phyloP scores from a whole-genome alignment of 805 yeast genomes.

The Saturnispora ahearnii region DNA sequence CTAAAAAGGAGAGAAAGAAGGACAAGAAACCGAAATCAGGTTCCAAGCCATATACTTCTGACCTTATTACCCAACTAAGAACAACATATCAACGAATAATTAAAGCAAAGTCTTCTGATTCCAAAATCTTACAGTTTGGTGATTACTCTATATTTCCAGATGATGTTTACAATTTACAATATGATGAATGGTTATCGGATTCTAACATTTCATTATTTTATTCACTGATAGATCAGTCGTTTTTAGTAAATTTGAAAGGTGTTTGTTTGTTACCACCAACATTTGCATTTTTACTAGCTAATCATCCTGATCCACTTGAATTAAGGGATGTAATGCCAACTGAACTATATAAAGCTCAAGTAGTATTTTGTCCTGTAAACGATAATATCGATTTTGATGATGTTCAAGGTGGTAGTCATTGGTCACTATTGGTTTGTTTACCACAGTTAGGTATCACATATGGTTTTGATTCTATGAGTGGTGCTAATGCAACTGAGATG shows the following conservation, averaged over 20 bases:
- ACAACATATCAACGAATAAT: background rate
- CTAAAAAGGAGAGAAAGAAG: background rate
- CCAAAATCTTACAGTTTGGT: conserved; percentile 38
- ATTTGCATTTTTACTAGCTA: conserved; percentile 51
- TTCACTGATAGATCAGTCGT: conserved; percentile 29
- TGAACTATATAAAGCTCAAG: conserved; percentile 31
- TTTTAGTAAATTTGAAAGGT: conserved; percentile 32
- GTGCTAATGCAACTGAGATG: conserved; percentile 33
- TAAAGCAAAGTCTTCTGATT: conserved; percentile 9
- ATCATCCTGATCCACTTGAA: conserved; percentile 35
- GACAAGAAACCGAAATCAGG: background rate
- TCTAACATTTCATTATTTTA: conserved; percentile 56
- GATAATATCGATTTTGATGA: conserved; percentile 7
- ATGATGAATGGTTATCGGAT: conserved; percentile 70
- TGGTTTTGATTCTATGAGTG: conserved; percentile 52
- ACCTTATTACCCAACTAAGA: background rate
- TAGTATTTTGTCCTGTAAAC: conserved; percentile 48
- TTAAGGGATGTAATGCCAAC: conserved; percentile 39
- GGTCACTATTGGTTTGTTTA: conserved; percentile 53
- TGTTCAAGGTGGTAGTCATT: conserved; percentile 48
- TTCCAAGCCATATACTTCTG: background rate
- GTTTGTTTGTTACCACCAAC: conserved; percentile 48
- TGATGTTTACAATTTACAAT: conserved; percentile 48
- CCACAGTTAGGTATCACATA: conserved; percentile 29
- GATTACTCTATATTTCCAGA: conserved; percentile 50